These are phyloP conservation scores for Leccinum imitatum DNA, from an alignment of 768 basidiomycete species.

Conservation along the genomic window DNA sequence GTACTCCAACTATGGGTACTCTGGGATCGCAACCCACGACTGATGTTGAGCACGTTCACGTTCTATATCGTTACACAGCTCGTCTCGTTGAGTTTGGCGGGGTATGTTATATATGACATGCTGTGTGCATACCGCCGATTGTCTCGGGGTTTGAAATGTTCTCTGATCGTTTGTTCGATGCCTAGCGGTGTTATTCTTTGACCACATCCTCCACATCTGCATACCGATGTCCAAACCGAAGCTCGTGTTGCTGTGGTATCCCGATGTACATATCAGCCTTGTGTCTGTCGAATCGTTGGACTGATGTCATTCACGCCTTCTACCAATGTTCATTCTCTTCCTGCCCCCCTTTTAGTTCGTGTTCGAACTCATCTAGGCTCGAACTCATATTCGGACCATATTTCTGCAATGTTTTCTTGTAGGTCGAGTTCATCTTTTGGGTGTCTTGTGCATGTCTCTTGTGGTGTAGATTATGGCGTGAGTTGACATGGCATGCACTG, in stretches of 20 bases:
- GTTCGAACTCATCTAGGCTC: no score
- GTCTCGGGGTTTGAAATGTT: background rate
- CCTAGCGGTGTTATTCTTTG: constrained; percentile 19
- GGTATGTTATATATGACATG: constrained; percentile 27
- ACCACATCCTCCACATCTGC: constrained; percentile 21
- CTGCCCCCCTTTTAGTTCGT: constrained; percentile 8
- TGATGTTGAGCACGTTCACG: constrained; percentile 32
- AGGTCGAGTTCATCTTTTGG: no score
- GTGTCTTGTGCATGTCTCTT: no score
- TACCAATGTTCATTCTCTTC: no score
- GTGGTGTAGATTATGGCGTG: no score
- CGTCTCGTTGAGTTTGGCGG: constrained; percentile 19
- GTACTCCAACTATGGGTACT: constrained; percentile 39
- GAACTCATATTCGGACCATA: no score
- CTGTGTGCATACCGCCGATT: constrained; percentile 25
- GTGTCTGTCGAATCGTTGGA: background rate
- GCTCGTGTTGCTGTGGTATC: constrained; percentile 28
- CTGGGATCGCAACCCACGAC: constrained; percentile 28
- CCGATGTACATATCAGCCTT: constrained; percentile 21
- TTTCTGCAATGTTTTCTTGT: no score
- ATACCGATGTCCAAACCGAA: constrained; percentile 20
- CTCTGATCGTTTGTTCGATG: background rate
- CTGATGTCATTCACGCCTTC: background rate
- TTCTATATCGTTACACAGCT: constrained; percentile 33
- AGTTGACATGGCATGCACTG: no score